Evolutionary conservation across 768 basidiomycete genomes (phyloP).

Genomic region (Coprinellus micaceus): DNA sequence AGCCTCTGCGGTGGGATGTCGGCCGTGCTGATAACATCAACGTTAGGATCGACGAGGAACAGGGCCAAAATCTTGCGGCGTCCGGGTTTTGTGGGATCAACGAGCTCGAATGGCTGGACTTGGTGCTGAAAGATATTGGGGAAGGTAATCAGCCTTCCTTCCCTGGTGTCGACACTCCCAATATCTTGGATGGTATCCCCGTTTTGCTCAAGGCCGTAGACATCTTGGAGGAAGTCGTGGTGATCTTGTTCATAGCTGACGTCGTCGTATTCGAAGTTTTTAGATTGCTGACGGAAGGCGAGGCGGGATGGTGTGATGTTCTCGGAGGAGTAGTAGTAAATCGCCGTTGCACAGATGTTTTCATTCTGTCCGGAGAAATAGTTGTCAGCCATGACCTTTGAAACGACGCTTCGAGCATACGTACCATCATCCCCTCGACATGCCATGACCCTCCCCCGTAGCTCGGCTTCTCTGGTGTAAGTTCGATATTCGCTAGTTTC

Average conservation of each 20-base stretch:
- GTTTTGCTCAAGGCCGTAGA: constrained; percentile 18
- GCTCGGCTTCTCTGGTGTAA: constrained; percentile 15
- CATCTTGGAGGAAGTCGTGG: constrained; percentile 18
- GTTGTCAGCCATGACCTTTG: not conserved
- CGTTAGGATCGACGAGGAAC: constrained; percentile 32
- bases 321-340: constrained; percentile 15
- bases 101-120: constrained; percentile 31
- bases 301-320: constrained; percentile 14
- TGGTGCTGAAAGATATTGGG: constrained; percentile 36
- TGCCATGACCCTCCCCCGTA: constrained; percentile 17
- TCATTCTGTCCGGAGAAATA: constrained; percentile 13
- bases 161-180: constrained; percentile 24
- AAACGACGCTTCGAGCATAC: constrained; percentile 5
- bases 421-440: constrained; percentile 15
- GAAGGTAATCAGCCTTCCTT: constrained; percentile 28
- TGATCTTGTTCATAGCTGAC: constrained; percentile 17
- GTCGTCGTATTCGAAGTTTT: not conserved
- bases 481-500: constrained; percentile 19
- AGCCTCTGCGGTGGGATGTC: constrained; percentile 23
- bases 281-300: constrained; percentile 14
- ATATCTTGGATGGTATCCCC: constrained; percentile 18
- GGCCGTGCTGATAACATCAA: constrained; percentile 20
- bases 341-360: constrained; percentile 16
- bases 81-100: constrained; percentile 32
- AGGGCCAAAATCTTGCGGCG: constrained; percentile 37